Evolutionary conservation across 2,329 filamentous ascomycete species (phyloP), one percentile per base, ranked within the genome.

Genomic region (Apiospora koreana): DNA sequence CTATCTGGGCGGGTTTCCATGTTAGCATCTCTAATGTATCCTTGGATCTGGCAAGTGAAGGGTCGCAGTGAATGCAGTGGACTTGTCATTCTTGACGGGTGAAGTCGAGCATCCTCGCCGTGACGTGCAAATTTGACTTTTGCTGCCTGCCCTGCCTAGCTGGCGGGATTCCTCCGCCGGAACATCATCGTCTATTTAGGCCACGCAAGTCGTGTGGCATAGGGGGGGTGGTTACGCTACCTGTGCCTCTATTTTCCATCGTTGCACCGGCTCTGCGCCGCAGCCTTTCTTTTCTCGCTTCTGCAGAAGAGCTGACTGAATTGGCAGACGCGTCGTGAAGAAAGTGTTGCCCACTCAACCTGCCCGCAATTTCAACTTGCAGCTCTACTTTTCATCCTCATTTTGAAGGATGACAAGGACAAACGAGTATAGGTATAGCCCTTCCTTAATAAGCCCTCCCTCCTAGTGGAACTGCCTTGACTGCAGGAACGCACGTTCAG

Each of bases 401-500:
- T 38, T 62, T 38, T 31, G 10, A 38, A 10, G 21, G 35, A 35
- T 35, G 35, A n/a, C 18, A 5, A n/a, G 18, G 21, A n/a, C 50
- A 21, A 62, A 10, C 31, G 8, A 62, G 31, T 38, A 62, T 62
- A 62, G 8, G 5, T 10, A 18, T n/a, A n/a, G n/a, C n/a, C 54
- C 10, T 38, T n/a, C 21, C 18, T 62, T n/a, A 14, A 38, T n/a
- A 62, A 38, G 28, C 54, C 28, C 31, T 62, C 31, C 54, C 35
- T 62, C 18, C 54, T 38, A 38, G 54, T 38, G 54, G 31, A 38
- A 18, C 54, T 23, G 31, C 9, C 31, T 38, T 10, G 54, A 62
- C 54, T 62, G 54, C 54, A 62, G 54, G 54, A 62, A 62, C 54
- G 23, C 31, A 38, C 54, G 54, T 38, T n/a, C 54, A 38, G 31